A percentile compares a stretch with the other conserved stretches of the same genome.
These are phyloP conservation scores for Colletotrichum shisoi DNA, from an alignment of 2,329 filamentous ascomycete genomes.

Conservation along the genomic window DNA sequence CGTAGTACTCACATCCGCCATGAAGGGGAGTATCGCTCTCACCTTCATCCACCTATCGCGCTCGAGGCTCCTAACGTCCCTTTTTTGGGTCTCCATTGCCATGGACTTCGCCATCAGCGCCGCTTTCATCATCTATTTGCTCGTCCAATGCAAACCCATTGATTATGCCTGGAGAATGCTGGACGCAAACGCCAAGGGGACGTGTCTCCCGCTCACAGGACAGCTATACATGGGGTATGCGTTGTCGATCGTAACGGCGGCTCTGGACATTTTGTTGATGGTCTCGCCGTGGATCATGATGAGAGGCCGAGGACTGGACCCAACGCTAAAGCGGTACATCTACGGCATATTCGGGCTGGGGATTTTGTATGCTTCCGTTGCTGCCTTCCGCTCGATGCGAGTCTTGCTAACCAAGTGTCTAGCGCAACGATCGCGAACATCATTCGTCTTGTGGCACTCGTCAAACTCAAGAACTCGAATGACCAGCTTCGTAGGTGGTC, in stretches of 20 bases:
- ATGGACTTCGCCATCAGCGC: conserved; percentile 24
- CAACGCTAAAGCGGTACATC: conserved; percentile 25
- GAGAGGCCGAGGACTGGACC: conserved; percentile 18
- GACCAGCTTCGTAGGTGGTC: conserved; percentile 24
- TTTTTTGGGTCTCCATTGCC: conserved; percentile 30
- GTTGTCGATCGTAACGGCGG: conserved; percentile 26
- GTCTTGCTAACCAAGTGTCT: background rate
- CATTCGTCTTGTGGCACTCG: conserved; percentile 22
- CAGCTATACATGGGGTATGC: conserved; percentile 35
- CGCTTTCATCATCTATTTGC: conserved; percentile 29
- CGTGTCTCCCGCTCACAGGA: conserved; percentile 19
- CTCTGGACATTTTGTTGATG: conserved; percentile 18
- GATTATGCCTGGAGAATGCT: conserved; percentile 28
- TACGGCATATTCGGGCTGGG: conserved; percentile 30
- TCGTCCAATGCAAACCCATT: conserved; percentile 30
- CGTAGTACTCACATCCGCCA: conserved; percentile 31
- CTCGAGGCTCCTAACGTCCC: conserved; percentile 12
- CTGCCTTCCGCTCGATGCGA: rapidly evolving
- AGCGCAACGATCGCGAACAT: conserved; percentile 33
- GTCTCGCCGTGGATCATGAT: conserved; percentile 32
- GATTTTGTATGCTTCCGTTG: conserved; percentile 4
- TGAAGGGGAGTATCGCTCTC: conserved; percentile 34
- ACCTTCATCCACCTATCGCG: conserved; percentile 32
- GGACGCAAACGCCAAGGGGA: conserved; percentile 12
- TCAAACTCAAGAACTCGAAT: conserved; percentile 10